Conservation (phyloP, 371 early-diverging fungal species). For the Syncephalastrum monosporum region DNA sequence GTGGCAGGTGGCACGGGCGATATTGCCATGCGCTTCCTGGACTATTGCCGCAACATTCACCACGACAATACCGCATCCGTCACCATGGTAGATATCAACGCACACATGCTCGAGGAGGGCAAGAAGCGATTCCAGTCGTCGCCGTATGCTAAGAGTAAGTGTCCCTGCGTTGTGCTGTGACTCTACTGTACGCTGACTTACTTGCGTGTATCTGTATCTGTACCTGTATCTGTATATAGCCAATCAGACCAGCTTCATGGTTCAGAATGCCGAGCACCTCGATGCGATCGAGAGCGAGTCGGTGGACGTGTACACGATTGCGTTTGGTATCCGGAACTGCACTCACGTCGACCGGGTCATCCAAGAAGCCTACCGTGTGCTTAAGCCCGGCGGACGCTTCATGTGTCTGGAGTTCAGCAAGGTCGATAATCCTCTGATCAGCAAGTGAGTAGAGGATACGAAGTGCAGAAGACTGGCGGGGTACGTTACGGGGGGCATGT, state of each 20-base stretch:
- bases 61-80: conserved; percentile 70
- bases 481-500: too few relatives aligned
- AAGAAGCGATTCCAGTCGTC: conserved; percentile 68
- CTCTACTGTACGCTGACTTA: too few relatives aligned
- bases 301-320: conserved; percentile 92
- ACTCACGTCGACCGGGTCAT: conserved; percentile 91
- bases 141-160: conserved; percentile 61
- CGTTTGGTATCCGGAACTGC: conserved; percentile 97
- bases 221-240: conserved; percentile 31
- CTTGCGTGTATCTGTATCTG: background rate
- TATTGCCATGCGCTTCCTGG: conserved; percentile 90
- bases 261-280: conserved; percentile 92
- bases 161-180: background rate
- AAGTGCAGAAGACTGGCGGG: background rate
- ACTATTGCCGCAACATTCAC: conserved; percentile 74
- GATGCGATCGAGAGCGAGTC: conserved; percentile 71
- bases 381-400: conserved; percentile 94
- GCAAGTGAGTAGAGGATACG: conserved; percentile 47
- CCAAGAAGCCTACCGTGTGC: conserved; percentile 88
- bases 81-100: conserved; percentile 94
- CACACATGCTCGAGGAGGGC: conserved; percentile 93
- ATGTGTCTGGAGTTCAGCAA: conserved; percentile 92
- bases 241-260: conserved; percentile 64
- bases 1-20: conserved; percentile 99
- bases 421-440: conserved; percentile 87